Evolutionary conservation across 352 stramenopile species (phyloP).

Genomic region (Pythium chondricola): DNA sequence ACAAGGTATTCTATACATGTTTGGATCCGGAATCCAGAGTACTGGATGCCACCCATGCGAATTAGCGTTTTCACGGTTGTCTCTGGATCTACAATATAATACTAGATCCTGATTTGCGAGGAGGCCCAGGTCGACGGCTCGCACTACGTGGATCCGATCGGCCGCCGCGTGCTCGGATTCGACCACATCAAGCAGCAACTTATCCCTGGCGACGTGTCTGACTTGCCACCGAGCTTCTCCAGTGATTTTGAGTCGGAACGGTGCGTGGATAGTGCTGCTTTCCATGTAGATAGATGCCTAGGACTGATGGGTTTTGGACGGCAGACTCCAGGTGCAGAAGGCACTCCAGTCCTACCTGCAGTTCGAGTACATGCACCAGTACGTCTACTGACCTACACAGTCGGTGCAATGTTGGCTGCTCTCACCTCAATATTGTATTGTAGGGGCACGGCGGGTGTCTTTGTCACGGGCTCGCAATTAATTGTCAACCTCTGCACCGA

Average conservation of each 20-base stretch:
- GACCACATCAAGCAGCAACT: constrained; percentile 82
- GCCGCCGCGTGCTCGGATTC: constrained; percentile 71
- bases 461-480: constrained; percentile 51
- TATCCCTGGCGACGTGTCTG: constrained; percentile 39
- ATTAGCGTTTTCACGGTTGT: too few species aligned
- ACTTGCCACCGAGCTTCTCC: constrained; percentile 32
- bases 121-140: constrained; percentile 73
- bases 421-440: too few species aligned
- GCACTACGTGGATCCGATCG: constrained; percentile 82
- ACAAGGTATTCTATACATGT: constrained; percentile 43
- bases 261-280: constrained; percentile 19
- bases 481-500: constrained; percentile 80
- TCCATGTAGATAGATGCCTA: neutral
- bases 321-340: constrained; percentile 50
- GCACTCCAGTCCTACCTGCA: constrained; percentile 73
- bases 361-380: constrained; percentile 81
- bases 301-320: neutral
- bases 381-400: too few species aligned
- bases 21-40: neutral
- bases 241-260: constrained; percentile 62
- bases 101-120: constrained; percentile 75
- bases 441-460: constrained; percentile 78
- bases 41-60: too few species aligned
- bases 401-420: too few species aligned
- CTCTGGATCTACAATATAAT: too few species aligned